These are phyloP conservation scores for Urochloa ruziziensis DNA, from an alignment of 176 grass and related monocot species.

Conservation along the genomic window DNA sequence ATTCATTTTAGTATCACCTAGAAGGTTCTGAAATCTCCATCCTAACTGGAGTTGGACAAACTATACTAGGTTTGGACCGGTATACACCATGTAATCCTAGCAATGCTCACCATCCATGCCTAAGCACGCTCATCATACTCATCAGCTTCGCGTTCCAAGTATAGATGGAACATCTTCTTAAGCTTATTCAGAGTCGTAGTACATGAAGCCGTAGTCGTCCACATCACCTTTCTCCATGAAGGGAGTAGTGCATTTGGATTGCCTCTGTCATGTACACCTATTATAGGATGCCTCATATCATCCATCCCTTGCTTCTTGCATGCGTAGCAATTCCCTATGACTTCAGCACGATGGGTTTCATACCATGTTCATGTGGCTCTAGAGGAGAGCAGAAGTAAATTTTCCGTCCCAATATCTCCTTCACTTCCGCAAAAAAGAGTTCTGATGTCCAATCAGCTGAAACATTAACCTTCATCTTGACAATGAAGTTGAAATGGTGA, in stretches of 20 bases:
- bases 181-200: too few relatives aligned
- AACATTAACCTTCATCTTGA: neutral
- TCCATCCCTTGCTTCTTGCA: conserved; percentile 17
- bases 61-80: too few relatives aligned
- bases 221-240: neutral
- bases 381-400: conserved; percentile 21
- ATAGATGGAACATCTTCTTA: too few relatives aligned
- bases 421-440: conserved; percentile 1
- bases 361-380: conserved; percentile 10
- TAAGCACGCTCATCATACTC: too few relatives aligned
- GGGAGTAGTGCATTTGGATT: neutral
- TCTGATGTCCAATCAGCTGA: neutral
- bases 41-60: too few relatives aligned
- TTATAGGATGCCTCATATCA: conserved; percentile 7
- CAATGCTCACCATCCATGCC: too few relatives aligned
- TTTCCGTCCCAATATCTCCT: neutral
- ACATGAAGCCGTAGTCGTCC: too few relatives aligned
- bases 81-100: too few relatives aligned
- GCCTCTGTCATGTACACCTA: neutral
- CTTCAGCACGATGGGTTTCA: neutral
- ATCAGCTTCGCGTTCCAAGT: too few relatives aligned
- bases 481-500: conserved; percentile 19
- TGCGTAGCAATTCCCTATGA: neutral
- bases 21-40: too few relatives aligned
- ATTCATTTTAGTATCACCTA: too few relatives aligned